These are phyloP conservation scores for Amaranthus palmeri DNA, from an alignment of 148 eudicot species.

Conservation along the genomic window DNA sequence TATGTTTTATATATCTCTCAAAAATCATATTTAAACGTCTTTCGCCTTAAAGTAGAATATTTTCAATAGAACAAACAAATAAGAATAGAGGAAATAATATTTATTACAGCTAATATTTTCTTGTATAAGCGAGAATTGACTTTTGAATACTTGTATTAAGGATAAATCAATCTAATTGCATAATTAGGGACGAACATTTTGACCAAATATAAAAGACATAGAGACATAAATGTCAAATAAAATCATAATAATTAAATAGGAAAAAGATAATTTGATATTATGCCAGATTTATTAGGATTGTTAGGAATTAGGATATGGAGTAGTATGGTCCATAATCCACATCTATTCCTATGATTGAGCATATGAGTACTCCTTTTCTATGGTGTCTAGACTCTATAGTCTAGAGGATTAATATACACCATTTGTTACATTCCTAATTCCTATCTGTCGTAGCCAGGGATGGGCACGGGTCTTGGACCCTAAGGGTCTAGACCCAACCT, in stretches of 20 bases:
- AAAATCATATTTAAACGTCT: no score
- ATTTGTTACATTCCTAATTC: no score
- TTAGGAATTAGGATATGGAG: conserved; percentile 6
- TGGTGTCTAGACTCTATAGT: no score
- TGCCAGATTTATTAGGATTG: conserved; percentile 13
- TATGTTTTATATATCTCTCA: no score
- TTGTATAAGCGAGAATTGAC: no score
- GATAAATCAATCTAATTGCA: neutral
- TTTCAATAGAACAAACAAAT: neutral
- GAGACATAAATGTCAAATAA: neutral
- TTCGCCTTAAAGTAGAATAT: no score
- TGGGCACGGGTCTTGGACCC: no score
- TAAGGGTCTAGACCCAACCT: no score
- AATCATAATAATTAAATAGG: neutral
- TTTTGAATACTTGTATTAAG: neutral
- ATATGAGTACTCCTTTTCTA: neutral
- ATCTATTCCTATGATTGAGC: conserved; percentile 7
- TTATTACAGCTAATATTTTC: neutral
- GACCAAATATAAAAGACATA: neutral
- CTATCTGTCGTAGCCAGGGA: no score
- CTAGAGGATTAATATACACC: no score
- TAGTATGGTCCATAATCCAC: conserved; percentile 24
- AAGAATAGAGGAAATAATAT: neutral
- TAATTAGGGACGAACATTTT: neutral
- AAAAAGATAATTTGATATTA: conserved; percentile 8